These are phyloP conservation scores for Berkeleyomyces rouxiae DNA, from an alignment of 2,329 filamentous ascomycete species.

Conservation along the genomic window DNA sequence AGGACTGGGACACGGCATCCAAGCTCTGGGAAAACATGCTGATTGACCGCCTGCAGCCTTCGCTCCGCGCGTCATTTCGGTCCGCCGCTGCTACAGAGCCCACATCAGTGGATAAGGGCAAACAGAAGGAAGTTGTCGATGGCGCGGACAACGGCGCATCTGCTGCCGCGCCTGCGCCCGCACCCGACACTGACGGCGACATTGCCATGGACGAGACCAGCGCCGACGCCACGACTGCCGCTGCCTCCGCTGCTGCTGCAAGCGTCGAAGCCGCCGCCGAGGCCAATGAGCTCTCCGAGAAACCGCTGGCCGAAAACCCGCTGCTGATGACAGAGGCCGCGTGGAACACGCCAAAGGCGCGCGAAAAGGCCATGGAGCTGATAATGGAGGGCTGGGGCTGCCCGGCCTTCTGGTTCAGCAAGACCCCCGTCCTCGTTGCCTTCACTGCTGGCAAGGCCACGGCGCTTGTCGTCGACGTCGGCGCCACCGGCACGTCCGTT, in stretches of 20 bases:
- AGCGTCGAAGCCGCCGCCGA: conserved; percentile 15
- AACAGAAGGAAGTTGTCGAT: conserved; percentile 25
- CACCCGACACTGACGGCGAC: conserved; percentile 43
- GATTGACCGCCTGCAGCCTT: conserved; percentile 69
- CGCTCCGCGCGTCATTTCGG: conserved; percentile 49
- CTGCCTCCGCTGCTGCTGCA: conserved; percentile 2
- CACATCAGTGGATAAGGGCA: conserved; percentile 48
- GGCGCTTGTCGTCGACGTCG: conserved; percentile 81
- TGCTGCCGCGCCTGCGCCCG: background rate
- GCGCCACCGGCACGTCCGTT: conserved; percentile 73
- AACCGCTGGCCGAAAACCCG: conserved; percentile 74
- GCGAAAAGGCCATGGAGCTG: conserved; percentile 89
- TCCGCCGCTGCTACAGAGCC: conserved; percentile 19
- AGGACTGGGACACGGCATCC: conserved; percentile 88
- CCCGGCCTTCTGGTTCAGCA: conserved; percentile 84
- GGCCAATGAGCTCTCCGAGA: conserved; percentile 39
- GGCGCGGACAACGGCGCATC: conserved; percentile 44
- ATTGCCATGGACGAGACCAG: conserved; percentile 36
- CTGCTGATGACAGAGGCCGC: conserved; percentile 85
- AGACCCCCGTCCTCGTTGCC: conserved; percentile 74
- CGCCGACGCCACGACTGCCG: background rate
- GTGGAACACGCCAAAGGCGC: conserved; percentile 75
- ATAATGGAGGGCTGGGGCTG: conserved; percentile 95
- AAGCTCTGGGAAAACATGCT: conserved; percentile 89
- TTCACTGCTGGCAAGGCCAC: conserved; percentile 90